Conservation (phyloP, 495 filamentous ascomycete genomes). For the Rusavskia elegans region DNA sequence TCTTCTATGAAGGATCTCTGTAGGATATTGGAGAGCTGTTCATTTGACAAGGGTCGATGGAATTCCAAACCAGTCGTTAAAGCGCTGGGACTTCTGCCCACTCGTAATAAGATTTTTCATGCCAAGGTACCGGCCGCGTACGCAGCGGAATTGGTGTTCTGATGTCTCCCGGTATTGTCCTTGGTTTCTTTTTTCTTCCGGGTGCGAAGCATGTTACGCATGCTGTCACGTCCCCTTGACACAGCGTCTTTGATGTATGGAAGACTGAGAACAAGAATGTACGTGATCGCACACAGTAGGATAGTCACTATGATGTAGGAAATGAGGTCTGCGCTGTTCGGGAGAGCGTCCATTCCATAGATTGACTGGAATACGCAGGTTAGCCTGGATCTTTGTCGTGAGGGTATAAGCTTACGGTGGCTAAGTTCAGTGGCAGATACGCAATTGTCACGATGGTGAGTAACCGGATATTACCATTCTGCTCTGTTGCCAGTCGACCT, state of each 20-base stretch:
- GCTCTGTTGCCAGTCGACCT: background rate
- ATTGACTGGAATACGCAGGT: background rate
- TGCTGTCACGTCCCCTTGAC: background rate
- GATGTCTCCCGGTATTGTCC: too few relatives aligned
- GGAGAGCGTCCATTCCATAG: conserved; percentile 1
- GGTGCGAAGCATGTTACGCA: background rate
- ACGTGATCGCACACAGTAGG: background rate
- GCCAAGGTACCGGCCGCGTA: too few relatives aligned
- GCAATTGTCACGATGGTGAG: background rate
- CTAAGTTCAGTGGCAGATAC: background rate
- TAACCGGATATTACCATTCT: background rate
- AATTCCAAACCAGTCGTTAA: too few relatives aligned
- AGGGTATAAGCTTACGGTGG: background rate
- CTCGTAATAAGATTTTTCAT: too few relatives aligned
- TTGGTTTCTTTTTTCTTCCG: background rate
- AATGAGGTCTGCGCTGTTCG: background rate
- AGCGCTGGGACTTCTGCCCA: too few relatives aligned
- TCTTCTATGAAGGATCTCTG: too few relatives aligned
- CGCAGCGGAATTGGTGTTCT: too few relatives aligned
- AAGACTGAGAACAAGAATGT: background rate
- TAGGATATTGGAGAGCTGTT: too few relatives aligned
- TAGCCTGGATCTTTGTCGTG: background rate
- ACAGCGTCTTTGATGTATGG: background rate
- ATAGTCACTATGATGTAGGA: conserved; percentile 1
- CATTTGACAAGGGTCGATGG: too few relatives aligned